Percentiles rank a stretch among this genome's conserved stretches.
phyloP scores from a whole-genome alignment of 2,329 filamentous ascomycete species.

The Botryotinia convoluta region DNA sequence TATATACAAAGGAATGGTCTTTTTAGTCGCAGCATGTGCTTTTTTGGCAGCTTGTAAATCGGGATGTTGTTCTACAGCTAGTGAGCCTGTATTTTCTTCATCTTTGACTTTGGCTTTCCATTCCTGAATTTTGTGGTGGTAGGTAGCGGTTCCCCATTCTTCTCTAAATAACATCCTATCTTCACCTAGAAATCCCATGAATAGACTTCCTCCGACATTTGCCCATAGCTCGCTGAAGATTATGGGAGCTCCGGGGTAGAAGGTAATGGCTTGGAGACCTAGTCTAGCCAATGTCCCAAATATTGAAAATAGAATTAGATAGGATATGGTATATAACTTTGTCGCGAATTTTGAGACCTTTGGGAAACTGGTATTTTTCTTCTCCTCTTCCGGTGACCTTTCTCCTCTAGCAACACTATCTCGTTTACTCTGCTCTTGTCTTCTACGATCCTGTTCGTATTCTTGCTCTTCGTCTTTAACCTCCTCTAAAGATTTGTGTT shows the following conservation, averaged over 20 bases:
- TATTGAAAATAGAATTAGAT: slow-evolving; percentile 82
- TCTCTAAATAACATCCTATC: slow-evolving; percentile 72
- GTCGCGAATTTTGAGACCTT: slow-evolving; percentile 52
- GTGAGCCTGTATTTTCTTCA: slow-evolving; percentile 39
- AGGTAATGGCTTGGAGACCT: slow-evolving; percentile 74
- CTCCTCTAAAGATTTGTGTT: slow-evolving; percentile 44
- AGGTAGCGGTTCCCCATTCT: slow-evolving; percentile 56
- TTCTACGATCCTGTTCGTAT: slow-evolving; percentile 24
- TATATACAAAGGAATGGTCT: slow-evolving; percentile 84
- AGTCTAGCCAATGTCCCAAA: slow-evolving; percentile 80
- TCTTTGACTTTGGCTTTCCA: slow-evolving; percentile 40
- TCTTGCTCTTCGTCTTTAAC: slow-evolving; percentile 26
- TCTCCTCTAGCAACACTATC: slow-evolving; percentile 14
- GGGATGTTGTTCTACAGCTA: slow-evolving; percentile 25
- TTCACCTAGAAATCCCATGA: slow-evolving; percentile 84
- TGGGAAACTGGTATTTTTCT: slow-evolving; percentile 19
- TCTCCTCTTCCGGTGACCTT: slow-evolving; percentile 20
- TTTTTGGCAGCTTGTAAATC: slow-evolving; percentile 51
- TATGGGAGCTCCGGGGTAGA: slow-evolving; percentile 74
- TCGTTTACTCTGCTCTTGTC: slow-evolving; percentile 15
- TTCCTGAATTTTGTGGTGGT: slow-evolving; percentile 40
- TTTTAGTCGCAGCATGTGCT: slow-evolving; percentile 65
- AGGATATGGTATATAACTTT: slow-evolving; percentile 70
- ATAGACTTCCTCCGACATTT: slow-evolving; percentile 75
- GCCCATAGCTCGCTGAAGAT: slow-evolving; percentile 78